Evolutionary conservation across 768 basidiomycete species (phyloP).

Genomic region (Serendipita sp.): DNA sequence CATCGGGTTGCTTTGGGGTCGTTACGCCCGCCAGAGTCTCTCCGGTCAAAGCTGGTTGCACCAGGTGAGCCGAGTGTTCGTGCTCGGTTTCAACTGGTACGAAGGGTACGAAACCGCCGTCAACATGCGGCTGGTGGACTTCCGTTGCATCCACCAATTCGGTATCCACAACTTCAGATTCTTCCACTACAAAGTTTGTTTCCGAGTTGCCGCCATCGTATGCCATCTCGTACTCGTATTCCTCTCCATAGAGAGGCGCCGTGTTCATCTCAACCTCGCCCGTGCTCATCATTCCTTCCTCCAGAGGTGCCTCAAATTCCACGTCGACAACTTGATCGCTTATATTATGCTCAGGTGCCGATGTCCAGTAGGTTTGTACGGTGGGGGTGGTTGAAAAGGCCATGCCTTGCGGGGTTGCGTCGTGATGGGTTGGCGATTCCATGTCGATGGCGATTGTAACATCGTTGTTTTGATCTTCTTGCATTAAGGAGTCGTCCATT

Average conservation of each 20-base stretch:
- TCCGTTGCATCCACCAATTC: background rate
- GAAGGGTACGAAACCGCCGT: background rate
- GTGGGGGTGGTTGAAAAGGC: background rate
- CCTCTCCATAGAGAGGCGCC: background rate
- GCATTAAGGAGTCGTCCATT: slow-evolving; percentile 3
- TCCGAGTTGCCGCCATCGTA: background rate
- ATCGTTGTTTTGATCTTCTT: background rate
- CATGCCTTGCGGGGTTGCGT: background rate
- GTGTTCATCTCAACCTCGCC: slow-evolving; percentile 4
- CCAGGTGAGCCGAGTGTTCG: background rate
- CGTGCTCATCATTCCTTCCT: background rate
- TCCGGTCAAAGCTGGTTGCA: background rate
- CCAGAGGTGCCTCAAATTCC: background rate
- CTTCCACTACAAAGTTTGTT: background rate
- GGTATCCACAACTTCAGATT: background rate
- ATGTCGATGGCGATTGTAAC: slow-evolving; percentile 2
- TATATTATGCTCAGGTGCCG: background rate
- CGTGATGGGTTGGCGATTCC: background rate
- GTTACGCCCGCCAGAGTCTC: too few species aligned
- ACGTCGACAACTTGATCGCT: background rate
- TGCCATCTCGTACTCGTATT: background rate
- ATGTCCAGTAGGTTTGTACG: background rate
- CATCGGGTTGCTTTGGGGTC: too few species aligned
- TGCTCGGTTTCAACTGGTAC: background rate
- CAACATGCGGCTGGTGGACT: background rate